Evolutionary conservation across 495 filamentous ascomycete species (phyloP), one percentile per base, ranked within the genome.

Genomic region (Penicillium manginii): DNA sequence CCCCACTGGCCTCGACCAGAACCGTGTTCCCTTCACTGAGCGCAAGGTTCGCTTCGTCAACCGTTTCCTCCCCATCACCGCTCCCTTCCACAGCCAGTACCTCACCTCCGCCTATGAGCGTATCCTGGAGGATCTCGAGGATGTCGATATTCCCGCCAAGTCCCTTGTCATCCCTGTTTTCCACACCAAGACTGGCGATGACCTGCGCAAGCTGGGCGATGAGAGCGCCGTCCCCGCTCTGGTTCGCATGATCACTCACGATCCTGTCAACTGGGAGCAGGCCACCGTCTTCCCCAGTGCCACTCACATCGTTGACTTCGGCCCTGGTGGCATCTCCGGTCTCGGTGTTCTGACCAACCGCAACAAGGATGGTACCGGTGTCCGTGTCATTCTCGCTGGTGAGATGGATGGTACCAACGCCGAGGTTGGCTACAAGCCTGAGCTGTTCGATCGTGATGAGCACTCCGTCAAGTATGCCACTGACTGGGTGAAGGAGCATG

Each of bases 401-500:
- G 84, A 92, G 19, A 89, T 98, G 61, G 91, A 92, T 64, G 93
- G 94, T 32, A 91, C 91, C 18, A 91, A 94, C 46, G 75, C 83
- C 33, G 94, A 97, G 69, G 88, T 98, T 45, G 94, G 94, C 50
- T 98, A 97, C 78, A 97, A 97, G 78, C 88, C 94, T 0, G 94
- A 98, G 74, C 79, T 98, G 14, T 98, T 98, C 58, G 93, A 99
- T 68, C 88, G 96, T 46, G 96, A 98, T 65, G 88, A 93, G 60
- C 86, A 96, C 61, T 91, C 94, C 2, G 91, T 99, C 61, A 96
- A 92, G 71, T 98, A 88, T 72, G 94, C 96, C 26, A 86, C 91
- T n/a, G 91, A 99, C 71, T 99, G 94, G 94, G 92, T 98, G 43
- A 93, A 94, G 72, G 92, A 97, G 69, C 88, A 94, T 69, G 91